Base-by-base conservation (phyloP, 2,329 filamentous ascomycete genomes). In the Diplocarpon mali region DNA sequence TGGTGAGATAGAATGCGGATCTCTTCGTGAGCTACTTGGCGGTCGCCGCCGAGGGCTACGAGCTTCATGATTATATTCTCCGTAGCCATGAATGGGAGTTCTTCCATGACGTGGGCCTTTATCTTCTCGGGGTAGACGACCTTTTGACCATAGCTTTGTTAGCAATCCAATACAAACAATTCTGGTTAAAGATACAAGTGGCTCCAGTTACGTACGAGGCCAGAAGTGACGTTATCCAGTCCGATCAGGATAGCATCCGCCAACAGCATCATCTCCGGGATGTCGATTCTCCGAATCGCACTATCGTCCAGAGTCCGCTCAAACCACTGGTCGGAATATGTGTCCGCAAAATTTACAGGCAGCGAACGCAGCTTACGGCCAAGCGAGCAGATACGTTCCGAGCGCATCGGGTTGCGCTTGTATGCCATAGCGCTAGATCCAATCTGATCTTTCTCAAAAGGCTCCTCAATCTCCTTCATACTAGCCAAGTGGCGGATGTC, bases 81-180 rank as follows among this genome's bases (percentile, higher is more conserved):
- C 28, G 80, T 88, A 7, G 79, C 74, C 83, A 90, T 93, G 67
- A 95, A 94, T 1, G 89, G 89, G 12, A 95, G 75, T 65, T 93
- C 85, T 50, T 80, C 74, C 54, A 79, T 73, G 37, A 93, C 70
- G 50, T 74, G 79, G 47, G 73, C 70, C 48, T 72, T 69, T 61
- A 93, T 86, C 45, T 79, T 71, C 45, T 76, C 73, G 17, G 85
- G 85, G 65, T 93, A 95, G 32, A 95, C 75, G n/a, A 85, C 50
- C 34, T 35, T 3, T 12, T 3, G 10, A 10, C n/a, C 11, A 14
- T 32, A 10, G 3, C 4, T 32, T 7, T 24, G 20, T 24, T 24
- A 14, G 30, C 30, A 32, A 32, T 32, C 4, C 5, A 5, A 32
- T 12, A 32, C 30, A 32, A 32, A 9, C n/a, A 5, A 14, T 35